Percentiles rank a stretch among this genome's conserved stretches.
phyloP scores from a whole-genome alignment of 169 alveolate genomes.

The Toxoplasma gondii region DNA sequence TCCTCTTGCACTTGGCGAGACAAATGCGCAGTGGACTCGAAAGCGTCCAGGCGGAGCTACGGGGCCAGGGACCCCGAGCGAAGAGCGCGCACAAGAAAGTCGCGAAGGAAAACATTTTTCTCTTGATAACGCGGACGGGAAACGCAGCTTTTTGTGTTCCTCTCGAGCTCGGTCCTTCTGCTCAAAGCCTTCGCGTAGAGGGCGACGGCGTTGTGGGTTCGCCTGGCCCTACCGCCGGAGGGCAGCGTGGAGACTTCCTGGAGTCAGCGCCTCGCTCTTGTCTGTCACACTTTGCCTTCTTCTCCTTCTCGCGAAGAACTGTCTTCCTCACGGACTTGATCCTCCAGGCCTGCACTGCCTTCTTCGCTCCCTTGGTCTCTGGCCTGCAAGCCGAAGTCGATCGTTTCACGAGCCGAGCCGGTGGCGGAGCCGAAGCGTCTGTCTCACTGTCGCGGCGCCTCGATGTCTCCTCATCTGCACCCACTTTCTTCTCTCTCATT shows the following conservation, averaged over 20 bases:
- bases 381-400: neutral
- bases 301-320: neutral
- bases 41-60: neutral
- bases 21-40: neutral
- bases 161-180: too few relatives aligned
- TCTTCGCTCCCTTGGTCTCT: neutral
- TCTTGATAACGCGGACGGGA: neutral
- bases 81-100: neutral
- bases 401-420: neutral
- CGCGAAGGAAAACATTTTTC: neutral
- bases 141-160: too few relatives aligned
- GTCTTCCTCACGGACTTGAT: neutral
- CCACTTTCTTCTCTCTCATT: neutral
- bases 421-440: neutral
- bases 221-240: too few relatives aligned
- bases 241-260: too few relatives aligned
- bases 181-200: too few relatives aligned
- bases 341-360: neutral
- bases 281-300: neutral
- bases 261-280: too few relatives aligned
- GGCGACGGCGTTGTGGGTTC: too few relatives aligned
- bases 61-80: neutral
- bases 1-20: neutral
- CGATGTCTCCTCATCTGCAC: neutral
- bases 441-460: neutral